These are phyloP conservation scores for Bacidia gigantensis DNA, from an alignment of 495 filamentous ascomycete species.

Conservation along the genomic window DNA sequence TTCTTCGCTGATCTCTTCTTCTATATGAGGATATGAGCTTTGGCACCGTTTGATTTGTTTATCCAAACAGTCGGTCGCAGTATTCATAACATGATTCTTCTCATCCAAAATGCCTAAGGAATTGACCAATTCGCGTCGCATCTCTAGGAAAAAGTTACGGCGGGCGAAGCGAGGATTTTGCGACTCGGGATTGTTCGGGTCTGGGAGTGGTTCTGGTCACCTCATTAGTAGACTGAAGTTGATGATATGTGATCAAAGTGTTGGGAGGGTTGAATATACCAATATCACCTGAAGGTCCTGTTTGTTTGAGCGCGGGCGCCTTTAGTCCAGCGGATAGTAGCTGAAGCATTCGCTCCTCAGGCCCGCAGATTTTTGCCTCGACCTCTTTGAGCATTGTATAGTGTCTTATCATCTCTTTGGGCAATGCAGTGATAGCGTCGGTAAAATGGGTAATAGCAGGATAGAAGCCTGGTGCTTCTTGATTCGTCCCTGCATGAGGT, in stretches of 20 bases:
- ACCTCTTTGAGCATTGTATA: conserved; percentile 93
- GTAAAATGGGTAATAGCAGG: conserved; percentile 91
- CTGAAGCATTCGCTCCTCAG: conserved; percentile 48
- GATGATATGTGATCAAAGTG: not conserved
- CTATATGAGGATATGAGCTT: conserved; percentile 67
- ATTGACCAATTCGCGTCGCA: conserved; percentile 49
- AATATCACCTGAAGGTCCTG: not conserved
- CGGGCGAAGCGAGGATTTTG: conserved; percentile 38
- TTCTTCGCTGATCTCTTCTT: conserved; percentile 83
- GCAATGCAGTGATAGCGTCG: conserved; percentile 81
- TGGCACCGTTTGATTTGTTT: conserved; percentile 78
- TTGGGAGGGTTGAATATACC: not conserved
- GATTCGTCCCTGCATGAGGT: conserved; percentile 10
- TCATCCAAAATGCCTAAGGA: conserved; percentile 81
- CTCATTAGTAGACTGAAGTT: not conserved
- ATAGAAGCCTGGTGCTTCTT: conserved; percentile 50
- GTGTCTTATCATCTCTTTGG: conserved; percentile 85
- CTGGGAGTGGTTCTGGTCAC: conserved; percentile 1
- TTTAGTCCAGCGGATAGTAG: conserved; percentile 54
- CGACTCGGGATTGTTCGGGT: conserved; percentile 14
- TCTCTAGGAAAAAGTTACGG: conserved; percentile 51
- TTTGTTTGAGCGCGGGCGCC: conserved; percentile 27
- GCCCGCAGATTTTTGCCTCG: conserved; percentile 66
- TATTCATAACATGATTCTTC: conserved; percentile 89
- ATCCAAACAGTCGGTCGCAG: conserved; percentile 74